Evolutionary conservation across 345 rosid genomes (phyloP), one percentile per base, ranked within the genome.

Genomic region (Salix koriyanagi): DNA sequence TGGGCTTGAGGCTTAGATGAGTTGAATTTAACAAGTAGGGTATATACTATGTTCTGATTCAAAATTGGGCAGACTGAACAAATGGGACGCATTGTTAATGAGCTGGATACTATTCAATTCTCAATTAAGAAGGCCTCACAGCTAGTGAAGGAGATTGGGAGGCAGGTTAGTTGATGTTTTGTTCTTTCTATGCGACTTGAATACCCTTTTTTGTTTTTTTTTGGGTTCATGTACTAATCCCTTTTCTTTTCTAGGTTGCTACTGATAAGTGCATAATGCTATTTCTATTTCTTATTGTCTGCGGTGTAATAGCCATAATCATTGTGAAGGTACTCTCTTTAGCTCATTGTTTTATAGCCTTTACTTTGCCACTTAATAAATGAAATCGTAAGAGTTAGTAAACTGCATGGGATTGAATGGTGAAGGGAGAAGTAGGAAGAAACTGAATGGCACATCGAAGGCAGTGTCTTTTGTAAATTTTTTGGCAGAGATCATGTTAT

Each of bases 181-280:
- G 54, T 44, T 56, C 71, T 72, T 73, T 21, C 25, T 65, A 64
- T 21, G 37, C 34, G 7, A 44, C 77, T 67, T 72, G 25, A 30
- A 21, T 46, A 1, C 50, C 16, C 16, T 66, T 78, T 32, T 66
- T 78, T 32, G 14, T 30, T 23, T 61, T 8, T 32, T 15, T 66
- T 50, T 72, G 30, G 26, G 1, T 61, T 11, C 62, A 61, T 61
- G n/a, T 71, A 71, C 66, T 81, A 70, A 34, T 26, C 36, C 23
- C 12, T 66, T 44, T 71, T 34, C 39, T 61, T 54, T 64, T 75
- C n/a, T 91, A 96, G 99, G 97, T 96, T 80, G 99, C 99, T 21
- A 93, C 99, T 0, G 99, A 96, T 85, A 96, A 93, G 88, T 96
- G 98, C 90, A 96, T 93, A 74, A 96, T 96, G 99, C 82, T 88